A percentile compares a stretch with the other conserved stretches of the same genome.
Conservation (phyloP, 2,329 filamentous ascomycete species). For the Hypoxylon sp. region DNA sequence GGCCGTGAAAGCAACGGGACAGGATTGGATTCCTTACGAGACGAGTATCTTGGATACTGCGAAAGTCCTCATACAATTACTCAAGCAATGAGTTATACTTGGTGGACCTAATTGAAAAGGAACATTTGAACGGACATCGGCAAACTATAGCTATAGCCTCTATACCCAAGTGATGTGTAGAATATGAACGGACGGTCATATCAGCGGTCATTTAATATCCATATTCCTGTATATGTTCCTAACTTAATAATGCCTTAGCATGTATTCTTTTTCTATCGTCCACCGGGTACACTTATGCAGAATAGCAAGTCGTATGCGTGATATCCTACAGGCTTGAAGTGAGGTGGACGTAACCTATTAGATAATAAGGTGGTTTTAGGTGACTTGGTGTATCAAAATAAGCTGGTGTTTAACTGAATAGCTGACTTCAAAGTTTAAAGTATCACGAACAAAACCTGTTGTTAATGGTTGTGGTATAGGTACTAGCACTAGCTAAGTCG, state of each 20-base stretch:
- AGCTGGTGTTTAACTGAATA: no score
- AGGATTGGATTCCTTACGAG: slow-evolving; percentile 55
- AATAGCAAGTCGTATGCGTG: not conserved
- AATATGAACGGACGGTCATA: not conserved
- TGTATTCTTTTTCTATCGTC: not conserved
- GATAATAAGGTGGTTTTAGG: no score
- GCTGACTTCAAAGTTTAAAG: no score
- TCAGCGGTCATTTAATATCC: not conserved
- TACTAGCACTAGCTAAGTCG: no score
- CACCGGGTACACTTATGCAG: not conserved
- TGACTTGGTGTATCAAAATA: no score
- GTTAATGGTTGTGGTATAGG: no score
- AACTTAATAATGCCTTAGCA: not conserved
- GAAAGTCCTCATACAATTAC: slow-evolving; percentile 42
- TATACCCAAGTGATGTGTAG: not conserved
- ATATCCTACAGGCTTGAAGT: not conserved
- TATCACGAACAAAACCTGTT: no score
- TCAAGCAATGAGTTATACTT: slow-evolving; percentile 16
- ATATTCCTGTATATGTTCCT: not conserved
- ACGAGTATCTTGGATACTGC: slow-evolving; percentile 48
- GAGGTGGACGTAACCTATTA: not conserved
- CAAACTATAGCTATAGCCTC: not conserved
- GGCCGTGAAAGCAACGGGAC: slow-evolving; percentile 50
- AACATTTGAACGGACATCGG: not conserved
- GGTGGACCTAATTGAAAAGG: not conserved